Evolutionary conservation across 805 yeast species (phyloP).

Genomic region (Zygosaccharomyces siamensis): DNA sequence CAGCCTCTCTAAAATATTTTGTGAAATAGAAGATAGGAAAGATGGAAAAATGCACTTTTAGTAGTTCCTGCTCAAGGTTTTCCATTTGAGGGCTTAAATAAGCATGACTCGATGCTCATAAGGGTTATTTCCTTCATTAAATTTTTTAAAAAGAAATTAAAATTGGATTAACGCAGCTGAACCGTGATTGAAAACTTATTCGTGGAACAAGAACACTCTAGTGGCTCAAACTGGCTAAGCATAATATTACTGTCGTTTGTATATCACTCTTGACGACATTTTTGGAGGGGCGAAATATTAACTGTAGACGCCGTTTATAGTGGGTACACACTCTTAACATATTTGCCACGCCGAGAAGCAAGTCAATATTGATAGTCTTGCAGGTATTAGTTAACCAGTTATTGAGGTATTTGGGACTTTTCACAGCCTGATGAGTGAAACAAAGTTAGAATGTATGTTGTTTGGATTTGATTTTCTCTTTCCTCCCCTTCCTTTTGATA

Average conservation of each 20-base stretch:
- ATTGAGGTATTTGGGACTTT: neutral
- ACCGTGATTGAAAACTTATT: neutral
- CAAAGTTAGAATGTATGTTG: slow-evolving; percentile 1
- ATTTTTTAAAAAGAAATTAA: too few relatives aligned
- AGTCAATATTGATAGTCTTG: neutral
- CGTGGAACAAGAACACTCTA: too few relatives aligned
- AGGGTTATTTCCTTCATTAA: too few relatives aligned
- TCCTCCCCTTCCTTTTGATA: neutral
- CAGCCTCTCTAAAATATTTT: too few relatives aligned
- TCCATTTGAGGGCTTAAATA: too few relatives aligned
- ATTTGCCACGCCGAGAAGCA: neutral
- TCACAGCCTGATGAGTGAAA: slow-evolving; percentile 3
- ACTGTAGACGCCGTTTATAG: slow-evolving; percentile 2
- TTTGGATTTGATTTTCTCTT: neutral
- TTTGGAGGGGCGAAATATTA: neutral
- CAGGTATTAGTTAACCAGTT: neutral
- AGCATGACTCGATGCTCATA: too few relatives aligned
- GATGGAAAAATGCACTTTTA: too few relatives aligned
- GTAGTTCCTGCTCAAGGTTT: too few relatives aligned
- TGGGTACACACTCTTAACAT: neutral
- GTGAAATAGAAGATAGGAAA: too few relatives aligned
- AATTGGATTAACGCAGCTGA: too few relatives aligned
- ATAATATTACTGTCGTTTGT: neutral
- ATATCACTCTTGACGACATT: neutral
- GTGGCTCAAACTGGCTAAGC: too few relatives aligned